Evolutionary conservation across 345 rosid genomes (phyloP).

Genomic region (Odontarrhena argentea): DNA sequence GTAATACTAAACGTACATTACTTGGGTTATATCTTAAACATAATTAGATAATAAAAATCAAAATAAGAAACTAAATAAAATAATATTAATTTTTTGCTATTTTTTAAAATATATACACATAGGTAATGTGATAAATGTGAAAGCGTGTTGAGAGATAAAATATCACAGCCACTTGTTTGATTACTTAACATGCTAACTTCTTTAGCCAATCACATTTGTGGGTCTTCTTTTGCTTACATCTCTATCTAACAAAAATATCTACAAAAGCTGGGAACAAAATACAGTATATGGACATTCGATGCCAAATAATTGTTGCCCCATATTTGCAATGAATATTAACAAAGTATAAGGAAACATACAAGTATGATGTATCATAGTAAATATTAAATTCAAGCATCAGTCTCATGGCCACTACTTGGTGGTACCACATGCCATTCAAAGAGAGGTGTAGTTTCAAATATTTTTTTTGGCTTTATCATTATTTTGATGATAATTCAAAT

Average conservation of each 20-base stretch:
- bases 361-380: background rate
- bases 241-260: conserved; percentile 10
- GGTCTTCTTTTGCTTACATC: conserved; percentile 5
- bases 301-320: background rate
- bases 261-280: conserved; percentile 18
- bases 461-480: background rate
- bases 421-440: background rate
- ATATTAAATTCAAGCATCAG: conserved; percentile 9
- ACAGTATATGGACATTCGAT: background rate
- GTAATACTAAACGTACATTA: too few species aligned
- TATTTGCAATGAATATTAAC: conserved; percentile 7
- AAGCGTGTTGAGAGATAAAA: conserved; percentile 4
- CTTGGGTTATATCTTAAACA: background rate
- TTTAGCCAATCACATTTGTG: conserved; percentile 19
- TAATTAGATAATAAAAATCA: background rate
- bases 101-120: background rate
- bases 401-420: conserved; percentile 10
- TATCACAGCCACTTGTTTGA: conserved; percentile 5
- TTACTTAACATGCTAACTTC: conserved; percentile 26
- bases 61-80: background rate
- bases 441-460: background rate
- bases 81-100: too few species aligned
- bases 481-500: too few species aligned
- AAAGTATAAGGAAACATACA: conserved; percentile 14
- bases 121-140: background rate